Base-by-base conservation (phyloP, 2,329 filamentous ascomycete species). In the Helminthosporium solani region DNA sequence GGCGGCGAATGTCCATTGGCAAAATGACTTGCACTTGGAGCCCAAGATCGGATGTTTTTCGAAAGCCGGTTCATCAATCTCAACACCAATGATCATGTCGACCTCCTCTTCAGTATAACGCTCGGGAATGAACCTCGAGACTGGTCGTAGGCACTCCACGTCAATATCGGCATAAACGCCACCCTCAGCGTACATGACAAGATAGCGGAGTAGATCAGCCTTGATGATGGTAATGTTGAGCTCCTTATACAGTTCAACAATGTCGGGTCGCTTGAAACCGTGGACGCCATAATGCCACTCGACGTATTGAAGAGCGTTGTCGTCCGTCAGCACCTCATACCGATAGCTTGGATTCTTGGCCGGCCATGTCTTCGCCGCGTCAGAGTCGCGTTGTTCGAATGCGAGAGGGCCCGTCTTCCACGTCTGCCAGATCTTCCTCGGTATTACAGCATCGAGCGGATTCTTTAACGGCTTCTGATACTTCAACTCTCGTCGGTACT, bases 401-500 rank as follows among this genome's bases (percentile, higher is more conserved):
- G 75, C 74, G 27, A 87, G 72, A 2, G 85, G 82, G 50, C 85
- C 79, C 21, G 85, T 79, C 65, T 88, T 89, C 86, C 86, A 89
- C 0, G 82, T 85, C 67, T 89, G 86, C 86, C 85, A 89, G 54
- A 89, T 86, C 68, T 88, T 89, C 44, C 77, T 5, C 78, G 86
- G 57, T 83, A 88, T 56, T 43, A 63, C 41, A 47, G 52, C 50
- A 34, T 49, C 54, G 2, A 19, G 19, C 21, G 58, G 42, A 4
- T 50, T 19, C 37, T 67, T 61, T 12, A 64, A 44, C 15, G 63
- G 63, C 35, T 67, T 53, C 30, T 70, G 66, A 33, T 70, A 68
- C 36, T 54, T 64, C 40, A 66, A 53, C 33, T 69, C 66, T 23
- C 66, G 57, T 37, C 63, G 65, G 46, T 67, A 66, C 37, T 52